Evolutionary conservation across 2,329 filamentous ascomycete species (phyloP), one percentile per base, ranked within the genome.

Genomic region (Sarocladium oryzae): DNA sequence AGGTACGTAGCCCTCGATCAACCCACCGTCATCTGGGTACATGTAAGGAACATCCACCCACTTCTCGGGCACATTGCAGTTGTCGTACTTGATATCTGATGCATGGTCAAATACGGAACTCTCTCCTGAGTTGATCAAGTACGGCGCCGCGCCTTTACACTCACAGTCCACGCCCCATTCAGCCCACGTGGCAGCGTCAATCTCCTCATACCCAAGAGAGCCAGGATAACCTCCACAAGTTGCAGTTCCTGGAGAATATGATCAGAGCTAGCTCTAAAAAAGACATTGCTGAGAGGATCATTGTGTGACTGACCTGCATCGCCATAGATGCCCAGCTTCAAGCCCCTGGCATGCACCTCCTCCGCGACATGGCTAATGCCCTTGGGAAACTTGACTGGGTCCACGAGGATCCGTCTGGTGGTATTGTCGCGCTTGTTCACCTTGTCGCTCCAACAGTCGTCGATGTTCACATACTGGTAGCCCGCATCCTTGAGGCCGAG

Each of bases 311-410:
- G 68, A 37, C 77, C 77, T 1, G 77, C 77, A 60, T 75, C 76
- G 56, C 76, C 76, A 58, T 86, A 86, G 52, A 86, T 82, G 1
- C 82, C 82, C 9, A 84, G 66, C 60, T 85, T 85, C 40, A 86
- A 58, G 2, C 78, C 79, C 55, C 81, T 58, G 2, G 57, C 64
- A 54, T 85, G 82, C 18, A 85, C 70, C 52, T 76, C 60, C 21
- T 75, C 64, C 2, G 79, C 79, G 1, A 77, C 62, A 1, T 74
- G 71, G 8, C 69, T 69, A 54, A 86, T 81, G 0, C 82, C 82
- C 16, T 72, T 65, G 0, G 82, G 82, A 53, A 85, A 86, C 52
- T 74, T 78, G 2, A 56, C 60, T 0, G 64, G 61, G 56, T 82
- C 73, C 0, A 74, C 69, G 3, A 75, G 61, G 4, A 81, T 69